phyloP scores from a whole-genome alignment of 1,139 yeast genomes.

The Geotrichum restrictum region DNA sequence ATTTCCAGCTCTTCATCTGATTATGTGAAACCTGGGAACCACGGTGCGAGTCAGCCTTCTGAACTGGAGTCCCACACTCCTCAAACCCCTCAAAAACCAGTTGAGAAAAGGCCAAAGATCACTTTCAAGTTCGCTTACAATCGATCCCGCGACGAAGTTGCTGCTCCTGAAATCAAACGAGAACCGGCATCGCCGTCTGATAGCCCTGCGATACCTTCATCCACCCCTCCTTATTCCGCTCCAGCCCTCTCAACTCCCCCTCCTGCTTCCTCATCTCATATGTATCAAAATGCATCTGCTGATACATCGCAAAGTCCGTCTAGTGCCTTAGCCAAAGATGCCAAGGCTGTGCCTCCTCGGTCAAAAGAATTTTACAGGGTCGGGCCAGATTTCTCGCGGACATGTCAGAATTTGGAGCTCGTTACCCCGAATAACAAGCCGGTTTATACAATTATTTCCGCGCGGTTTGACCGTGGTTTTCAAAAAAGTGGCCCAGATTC shows the following conservation, averaged over 20 bases:
- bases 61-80: not conserved
- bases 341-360: not conserved
- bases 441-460: constrained; percentile 17
- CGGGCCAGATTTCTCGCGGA: constrained; percentile 19
- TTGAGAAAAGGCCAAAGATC: not conserved
- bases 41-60: not conserved
- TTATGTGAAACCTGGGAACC: not conserved
- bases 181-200: not conserved
- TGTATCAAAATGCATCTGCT: not conserved
- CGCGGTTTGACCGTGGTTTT: constrained; percentile 22
- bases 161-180: not conserved
- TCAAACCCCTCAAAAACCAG: not conserved
- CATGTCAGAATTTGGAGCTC: constrained; percentile 19
- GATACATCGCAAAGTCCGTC: not conserved
- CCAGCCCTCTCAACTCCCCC: not conserved
- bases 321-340: not conserved
- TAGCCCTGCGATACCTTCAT: not conserved
- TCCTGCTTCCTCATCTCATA: no score
- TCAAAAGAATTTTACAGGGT: constrained; percentile 17
- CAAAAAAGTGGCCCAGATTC: constrained; percentile 15
- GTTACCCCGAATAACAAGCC: constrained; percentile 14
- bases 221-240: constrained; percentile 4
- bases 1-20: not conserved
- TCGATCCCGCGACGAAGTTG: not conserved
- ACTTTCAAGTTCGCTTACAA: constrained; percentile 4